Conservation (phyloP, 179 eudicot species). For the Nepenthes alata region DNA sequence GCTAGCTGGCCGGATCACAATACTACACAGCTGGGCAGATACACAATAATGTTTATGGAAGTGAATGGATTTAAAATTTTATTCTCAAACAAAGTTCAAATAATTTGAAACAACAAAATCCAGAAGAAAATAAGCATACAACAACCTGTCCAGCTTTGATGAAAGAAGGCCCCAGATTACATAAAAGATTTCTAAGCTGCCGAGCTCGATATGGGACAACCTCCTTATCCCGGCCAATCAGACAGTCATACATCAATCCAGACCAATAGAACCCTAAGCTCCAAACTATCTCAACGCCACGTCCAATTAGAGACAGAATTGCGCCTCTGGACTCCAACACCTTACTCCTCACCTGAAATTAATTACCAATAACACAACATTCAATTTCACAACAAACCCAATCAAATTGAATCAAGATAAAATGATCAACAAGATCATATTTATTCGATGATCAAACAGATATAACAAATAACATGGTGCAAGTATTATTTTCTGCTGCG, state of each 20-base stretch:
- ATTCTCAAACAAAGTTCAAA: too few species aligned
- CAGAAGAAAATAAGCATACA: background rate
- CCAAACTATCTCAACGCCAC: conserved; percentile 94
- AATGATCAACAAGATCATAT: background rate
- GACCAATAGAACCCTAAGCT: conserved; percentile 84
- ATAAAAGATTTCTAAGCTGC: conserved; percentile 77
- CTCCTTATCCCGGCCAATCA: conserved; percentile 81
- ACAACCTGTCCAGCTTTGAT: conserved; percentile 96
- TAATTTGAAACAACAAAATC: too few species aligned
- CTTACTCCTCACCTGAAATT: conserved; percentile 63
- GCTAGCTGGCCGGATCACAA: too few species aligned
- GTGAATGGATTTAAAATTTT: too few species aligned
- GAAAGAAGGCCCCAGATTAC: conserved; percentile 88
- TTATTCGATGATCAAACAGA: background rate
- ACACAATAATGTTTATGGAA: too few species aligned
- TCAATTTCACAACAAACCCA: conserved; percentile 3
- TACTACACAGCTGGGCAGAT: too few species aligned
- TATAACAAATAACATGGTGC: too few species aligned
- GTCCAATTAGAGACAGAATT: conserved; percentile 54
- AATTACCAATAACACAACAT: conserved; percentile 9
- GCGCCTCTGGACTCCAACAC: conserved; percentile 81
- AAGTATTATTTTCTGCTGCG: background rate
- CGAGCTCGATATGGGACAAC: conserved; percentile 91
- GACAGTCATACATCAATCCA: conserved; percentile 55
- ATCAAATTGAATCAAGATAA: conserved; percentile 1